Evolutionary conservation across 345 rosid species (phyloP), one percentile per base, ranked within the genome.

Genomic region (Streptanthus diversifolius): DNA sequence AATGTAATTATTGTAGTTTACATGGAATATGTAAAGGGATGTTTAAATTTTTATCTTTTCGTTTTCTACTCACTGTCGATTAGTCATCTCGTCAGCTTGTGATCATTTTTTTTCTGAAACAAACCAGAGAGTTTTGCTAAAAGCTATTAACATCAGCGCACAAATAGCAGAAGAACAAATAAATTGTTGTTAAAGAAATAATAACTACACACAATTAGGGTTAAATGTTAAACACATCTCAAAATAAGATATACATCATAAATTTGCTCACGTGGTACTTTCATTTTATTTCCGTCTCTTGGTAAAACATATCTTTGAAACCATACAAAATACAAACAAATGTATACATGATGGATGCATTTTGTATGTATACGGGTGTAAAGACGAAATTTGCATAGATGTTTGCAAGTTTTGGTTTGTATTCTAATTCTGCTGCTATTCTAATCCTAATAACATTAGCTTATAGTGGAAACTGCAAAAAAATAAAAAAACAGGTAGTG

Each of bases 71-170:
- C 70, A 37, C 41, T 76, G 43, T 77, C 80, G 21, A 11, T 63
- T 71, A 59, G 47, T 58, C 18, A 70, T 70, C 40, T 86, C 74
- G 84, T 84, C 86, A 82, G 72, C 68, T 74, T 83, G 79, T 85
- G 82, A 84, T 80, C 64, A 80, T 80, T 78, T 80, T 78, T 80
- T 35, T 69, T 60, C 68, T 43, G 77, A 67, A 54, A 33, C 52
- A 33, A 74, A n/a, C 51, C 58, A 52, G 57, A 44, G 5, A 27
- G 51, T 14, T 54, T 62, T 69, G 63, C 35, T 63, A 8, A 69
- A 43, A 62, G 51, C 44, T 62, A 44, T 40, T 51, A 47, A 25
- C 33, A 22, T 22, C 63, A 8, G 39, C 60, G 39, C 60, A 8
- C 22, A 55, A 1, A 30, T 9, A 55, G 22, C 60, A 55, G 39